Evolutionary conservation across 176 grass and related monocot species (phyloP).

Genomic region (Olyra latifolia): DNA sequence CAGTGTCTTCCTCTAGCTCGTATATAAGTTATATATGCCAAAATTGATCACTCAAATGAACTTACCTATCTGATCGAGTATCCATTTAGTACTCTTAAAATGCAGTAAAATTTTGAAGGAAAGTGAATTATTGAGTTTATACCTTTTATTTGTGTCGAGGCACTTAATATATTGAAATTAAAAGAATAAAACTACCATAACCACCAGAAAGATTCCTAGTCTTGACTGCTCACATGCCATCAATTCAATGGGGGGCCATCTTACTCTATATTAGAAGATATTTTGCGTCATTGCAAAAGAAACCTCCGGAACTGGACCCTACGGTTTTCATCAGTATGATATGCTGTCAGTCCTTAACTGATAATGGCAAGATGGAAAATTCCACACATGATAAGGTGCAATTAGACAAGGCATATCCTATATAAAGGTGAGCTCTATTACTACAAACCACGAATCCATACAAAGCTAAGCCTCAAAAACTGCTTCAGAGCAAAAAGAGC

Average conservation of each 20-base stretch:
- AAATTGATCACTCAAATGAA: not conserved
- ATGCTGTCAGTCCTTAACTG: slow-evolving; percentile 32
- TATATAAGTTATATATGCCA: slow-evolving; percentile 1
- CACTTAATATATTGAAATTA: not conserved
- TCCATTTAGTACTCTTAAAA: not conserved
- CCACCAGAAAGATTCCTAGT: not conserved
- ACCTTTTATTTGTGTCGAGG: not conserved
- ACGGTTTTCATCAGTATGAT: slow-evolving; percentile 38
- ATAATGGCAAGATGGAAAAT: slow-evolving; percentile 45
- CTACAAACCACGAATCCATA: slow-evolving; percentile 30
- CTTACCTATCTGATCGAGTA: not conserved
- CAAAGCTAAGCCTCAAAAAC: slow-evolving; percentile 38
- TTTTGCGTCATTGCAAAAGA: slow-evolving; percentile 27
- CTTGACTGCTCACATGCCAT: slow-evolving; percentile 1
- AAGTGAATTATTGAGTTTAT: not conserved
- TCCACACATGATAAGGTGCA: slow-evolving; percentile 32
- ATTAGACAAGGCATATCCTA: slow-evolving; percentile 43
- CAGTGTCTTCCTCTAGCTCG: not conserved
- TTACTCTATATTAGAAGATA: slow-evolving; percentile 29
- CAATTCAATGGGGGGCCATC: slow-evolving; percentile 8
- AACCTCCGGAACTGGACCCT: slow-evolving; percentile 28
- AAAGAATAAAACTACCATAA: slow-evolving; percentile 3
- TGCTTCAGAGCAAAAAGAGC: slow-evolving; percentile 14
- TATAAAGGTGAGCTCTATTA: slow-evolving; percentile 41
- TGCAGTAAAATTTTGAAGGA: slow-evolving; percentile 3